Conservation (phyloP, 306 rosid species). For the Cucumis hystrix region DNA sequence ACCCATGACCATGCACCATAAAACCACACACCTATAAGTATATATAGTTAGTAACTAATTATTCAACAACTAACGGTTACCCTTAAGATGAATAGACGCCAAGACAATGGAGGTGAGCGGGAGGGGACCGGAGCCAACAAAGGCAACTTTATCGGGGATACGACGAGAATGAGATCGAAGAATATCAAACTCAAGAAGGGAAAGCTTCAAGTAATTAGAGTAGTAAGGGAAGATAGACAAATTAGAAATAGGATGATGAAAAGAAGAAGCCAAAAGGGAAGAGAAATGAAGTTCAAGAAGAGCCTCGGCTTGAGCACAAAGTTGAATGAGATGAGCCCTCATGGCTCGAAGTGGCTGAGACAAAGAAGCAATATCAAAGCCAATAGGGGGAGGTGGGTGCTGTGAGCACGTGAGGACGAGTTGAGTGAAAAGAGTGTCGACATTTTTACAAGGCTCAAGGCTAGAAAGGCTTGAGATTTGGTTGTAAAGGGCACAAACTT, state of each 20-base stretch:
- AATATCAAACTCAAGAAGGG: constrained; percentile 17
- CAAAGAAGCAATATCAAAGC: constrained; percentile 38
- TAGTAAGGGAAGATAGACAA: constrained; percentile 56
- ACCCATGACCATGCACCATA: too few relatives aligned
- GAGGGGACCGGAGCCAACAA: constrained; percentile 29
- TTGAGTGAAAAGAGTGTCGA: constrained; percentile 63
- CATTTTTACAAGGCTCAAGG: constrained; percentile 56
- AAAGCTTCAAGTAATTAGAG: constrained; percentile 21
- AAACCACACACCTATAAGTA: too few relatives aligned
- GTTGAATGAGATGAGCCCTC: constrained; percentile 41
- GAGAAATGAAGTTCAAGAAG: constrained; percentile 49
- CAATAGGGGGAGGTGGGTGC: constrained; percentile 28
- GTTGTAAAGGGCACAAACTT: constrained; percentile 29
- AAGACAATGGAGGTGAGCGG: constrained; percentile 24
- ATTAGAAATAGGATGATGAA: constrained; percentile 28
- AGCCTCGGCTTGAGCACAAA: constrained; percentile 54
- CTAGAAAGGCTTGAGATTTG: constrained; percentile 38
- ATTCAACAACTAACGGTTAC: not conserved
- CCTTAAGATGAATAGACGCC: constrained; percentile 9
- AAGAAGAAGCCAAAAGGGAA: constrained; percentile 31
- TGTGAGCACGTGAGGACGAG: constrained; percentile 51
- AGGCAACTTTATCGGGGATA: constrained; percentile 13
- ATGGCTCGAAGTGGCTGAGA: constrained; percentile 19
- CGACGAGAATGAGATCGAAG: constrained; percentile 5
- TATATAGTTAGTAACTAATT: too few relatives aligned